These are phyloP conservation scores for Pleurotus djamor DNA, from an alignment of 768 basidiomycete species.

Conservation along the genomic window DNA sequence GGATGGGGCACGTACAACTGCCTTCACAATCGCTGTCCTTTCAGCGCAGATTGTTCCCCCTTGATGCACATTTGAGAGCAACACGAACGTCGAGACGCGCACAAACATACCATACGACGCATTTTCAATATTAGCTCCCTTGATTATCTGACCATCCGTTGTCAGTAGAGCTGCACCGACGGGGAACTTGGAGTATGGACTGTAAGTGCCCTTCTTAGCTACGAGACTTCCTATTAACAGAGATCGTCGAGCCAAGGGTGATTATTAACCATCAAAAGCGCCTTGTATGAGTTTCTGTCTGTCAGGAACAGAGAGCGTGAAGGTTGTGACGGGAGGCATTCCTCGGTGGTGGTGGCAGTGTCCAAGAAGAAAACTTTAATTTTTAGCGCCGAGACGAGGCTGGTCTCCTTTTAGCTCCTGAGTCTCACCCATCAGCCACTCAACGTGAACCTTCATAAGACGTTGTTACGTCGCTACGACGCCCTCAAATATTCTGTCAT, in stretches of 20 bases:
- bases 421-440: no score
- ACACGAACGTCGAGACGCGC: background rate
- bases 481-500: no score
- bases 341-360: no score
- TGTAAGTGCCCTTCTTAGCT: conserved; percentile 76
- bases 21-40: conserved; percentile 93
- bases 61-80: conserved; percentile 22
- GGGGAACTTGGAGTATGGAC: conserved; percentile 87
- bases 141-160: conserved; percentile 67
- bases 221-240: conserved; percentile 3
- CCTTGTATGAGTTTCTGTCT: conserved; percentile 49
- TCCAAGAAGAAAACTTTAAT: no score
- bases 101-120: conserved; percentile 76
- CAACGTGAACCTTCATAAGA: no score
- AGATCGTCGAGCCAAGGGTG: background rate
- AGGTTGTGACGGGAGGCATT: conserved; percentile 19
- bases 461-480: no score
- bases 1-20: conserved; percentile 59
- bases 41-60: conserved; percentile 94
- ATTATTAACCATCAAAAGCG: conserved; percentile 52
- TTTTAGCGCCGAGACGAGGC: no score
- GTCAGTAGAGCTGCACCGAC: conserved; percentile 88
- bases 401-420: no score
- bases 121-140: conserved; percentile 93
- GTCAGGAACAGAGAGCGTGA: conserved; percentile 37